phyloP scores from a whole-genome alignment of 352 stramenopile species.

The Pythium guiyangense region DNA sequence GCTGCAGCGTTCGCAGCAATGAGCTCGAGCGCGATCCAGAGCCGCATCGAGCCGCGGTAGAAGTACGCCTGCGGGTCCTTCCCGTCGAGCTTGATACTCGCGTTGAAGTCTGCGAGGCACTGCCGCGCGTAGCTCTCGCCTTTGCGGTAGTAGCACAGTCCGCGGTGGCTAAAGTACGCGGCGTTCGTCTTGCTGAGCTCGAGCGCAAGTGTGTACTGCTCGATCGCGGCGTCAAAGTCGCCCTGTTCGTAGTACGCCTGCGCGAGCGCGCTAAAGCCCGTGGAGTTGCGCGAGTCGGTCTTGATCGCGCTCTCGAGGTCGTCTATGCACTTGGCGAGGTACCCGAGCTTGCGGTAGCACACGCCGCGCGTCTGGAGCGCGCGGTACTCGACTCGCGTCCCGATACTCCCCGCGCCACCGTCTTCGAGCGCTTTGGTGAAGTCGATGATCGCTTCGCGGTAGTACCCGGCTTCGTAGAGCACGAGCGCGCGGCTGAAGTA shows the following conservation, averaged over 20 bases:
- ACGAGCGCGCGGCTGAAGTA: constrained; percentile 78
- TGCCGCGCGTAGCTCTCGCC: constrained; percentile 42
- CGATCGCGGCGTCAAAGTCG: constrained; percentile 51
- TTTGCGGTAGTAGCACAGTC: constrained; percentile 69
- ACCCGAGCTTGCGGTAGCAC: constrained; percentile 54
- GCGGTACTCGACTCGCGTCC: constrained; percentile 59
- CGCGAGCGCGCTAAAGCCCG: constrained; percentile 51
- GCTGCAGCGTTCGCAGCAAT: constrained; percentile 7
- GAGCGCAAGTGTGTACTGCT: constrained; percentile 58
- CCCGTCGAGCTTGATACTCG: constrained; percentile 66
- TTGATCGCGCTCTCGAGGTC: constrained; percentile 68
- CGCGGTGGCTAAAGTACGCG: constrained; percentile 59
- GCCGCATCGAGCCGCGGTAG: constrained; percentile 61
- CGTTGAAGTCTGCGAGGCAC: constrained; percentile 67
- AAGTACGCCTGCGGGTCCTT: constrained; percentile 74
- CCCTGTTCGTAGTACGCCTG: constrained; percentile 58
- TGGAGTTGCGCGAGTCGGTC: constrained; percentile 60
- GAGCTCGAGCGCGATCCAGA: constrained; percentile 54
- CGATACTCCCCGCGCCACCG: constrained; percentile 20
- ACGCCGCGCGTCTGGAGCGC: constrained; percentile 63
- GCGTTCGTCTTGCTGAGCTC: constrained; percentile 56
- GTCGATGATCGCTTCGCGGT: constrained; percentile 63
- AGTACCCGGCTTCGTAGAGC: constrained; percentile 59
- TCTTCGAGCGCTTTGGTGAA: constrained; percentile 76
- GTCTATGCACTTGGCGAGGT: constrained; percentile 64